Base-by-base conservation (phyloP, 2,329 filamentous ascomycete genomes). In the Fusarium sp. region DNA sequence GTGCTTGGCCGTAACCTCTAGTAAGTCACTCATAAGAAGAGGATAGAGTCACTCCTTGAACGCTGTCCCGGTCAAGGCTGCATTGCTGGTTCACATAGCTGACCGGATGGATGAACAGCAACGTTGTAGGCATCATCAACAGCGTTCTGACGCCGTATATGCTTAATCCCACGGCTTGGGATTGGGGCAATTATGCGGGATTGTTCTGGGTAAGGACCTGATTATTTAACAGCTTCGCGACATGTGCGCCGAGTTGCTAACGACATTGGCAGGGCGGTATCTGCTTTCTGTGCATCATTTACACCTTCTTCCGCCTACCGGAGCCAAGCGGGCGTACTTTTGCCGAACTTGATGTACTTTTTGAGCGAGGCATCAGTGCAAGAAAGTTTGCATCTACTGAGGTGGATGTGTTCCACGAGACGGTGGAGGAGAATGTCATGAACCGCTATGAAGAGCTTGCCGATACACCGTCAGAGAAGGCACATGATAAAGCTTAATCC, bases 141-240 rank as follows among this genome's bases (percentile, higher is more conserved):
- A 88, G 87, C 46, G 89, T 96, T 4, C 76, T 97, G 36, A 96
- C 92, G 0, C 93, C 93, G 0, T 96, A 96, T 77, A 97, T 97
- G 93, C 83, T 96, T 37, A 97, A 97, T 77, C 92, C 93, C 0
- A 83, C 81, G 1, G 89, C 87, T 1, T 97, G 93, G 93, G 80
- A 96, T 76, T 97, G 92, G 93, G 82, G 86, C 58, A 95, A 95
- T 77, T 95, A 85, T 69, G 85, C 92, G 1, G 92, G 93, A 25
- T 96, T 96, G 78, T 96, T 96, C 80, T 92, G 92, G 90, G 76
- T 83, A 73, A 70, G 80, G 69, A 29, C 6, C 14, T 14, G 23
- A 41, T n/a, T 17, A n/a, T 31, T 13, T 29, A 15, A 38, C 9
- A 33, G 6, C 6, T 23, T 19, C 17, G 14, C 11, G 39, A 43